Evolutionary conservation across 805 yeast genomes (phyloP).

Genomic region (Nakazawaea sp.): DNA sequence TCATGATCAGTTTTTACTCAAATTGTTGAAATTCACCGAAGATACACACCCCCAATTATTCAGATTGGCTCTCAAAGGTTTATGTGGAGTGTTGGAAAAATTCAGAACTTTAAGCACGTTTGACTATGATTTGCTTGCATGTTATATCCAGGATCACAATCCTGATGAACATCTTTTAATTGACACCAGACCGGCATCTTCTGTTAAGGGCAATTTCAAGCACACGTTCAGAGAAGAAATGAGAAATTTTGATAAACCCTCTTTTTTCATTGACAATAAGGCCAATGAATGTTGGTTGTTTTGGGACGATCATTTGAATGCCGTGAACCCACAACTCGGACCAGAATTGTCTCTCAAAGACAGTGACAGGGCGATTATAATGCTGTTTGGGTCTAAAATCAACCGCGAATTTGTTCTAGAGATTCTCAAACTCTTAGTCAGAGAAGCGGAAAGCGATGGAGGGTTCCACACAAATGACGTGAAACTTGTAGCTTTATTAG

Average conservation of each 20-base stretch:
- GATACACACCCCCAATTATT: constrained; percentile 67
- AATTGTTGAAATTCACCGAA: constrained; percentile 39
- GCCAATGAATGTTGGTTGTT: constrained; percentile 62
- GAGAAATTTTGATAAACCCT: constrained; percentile 36
- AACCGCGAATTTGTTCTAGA: constrained; percentile 52
- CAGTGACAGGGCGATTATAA: constrained; percentile 35
- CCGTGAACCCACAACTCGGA: constrained; percentile 28
- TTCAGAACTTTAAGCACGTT: constrained; percentile 35
- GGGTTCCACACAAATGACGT: constrained; percentile 64
- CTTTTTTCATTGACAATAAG: constrained; percentile 51
- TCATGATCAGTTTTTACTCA: constrained; percentile 30
- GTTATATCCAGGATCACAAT: constrained; percentile 29
- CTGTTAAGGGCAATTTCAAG: constrained; percentile 23
- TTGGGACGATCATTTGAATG: constrained; percentile 58
- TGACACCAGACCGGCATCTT: constrained; percentile 34
- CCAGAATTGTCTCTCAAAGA: constrained; percentile 25
- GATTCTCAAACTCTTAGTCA: constrained; percentile 44
- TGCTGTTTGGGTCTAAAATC: constrained; percentile 35
- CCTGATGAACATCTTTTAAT: constrained; percentile 32
- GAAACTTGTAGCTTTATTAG: constrained; percentile 42
- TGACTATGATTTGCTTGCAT: constrained; percentile 39
- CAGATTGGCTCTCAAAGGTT: constrained; percentile 51
- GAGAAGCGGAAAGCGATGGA: constrained; percentile 64
- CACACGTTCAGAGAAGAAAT: constrained; percentile 44
- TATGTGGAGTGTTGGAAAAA: constrained; percentile 45